Base-by-base conservation (phyloP, 352 stramenopile species). In the Phytophthora idaei region DNA sequence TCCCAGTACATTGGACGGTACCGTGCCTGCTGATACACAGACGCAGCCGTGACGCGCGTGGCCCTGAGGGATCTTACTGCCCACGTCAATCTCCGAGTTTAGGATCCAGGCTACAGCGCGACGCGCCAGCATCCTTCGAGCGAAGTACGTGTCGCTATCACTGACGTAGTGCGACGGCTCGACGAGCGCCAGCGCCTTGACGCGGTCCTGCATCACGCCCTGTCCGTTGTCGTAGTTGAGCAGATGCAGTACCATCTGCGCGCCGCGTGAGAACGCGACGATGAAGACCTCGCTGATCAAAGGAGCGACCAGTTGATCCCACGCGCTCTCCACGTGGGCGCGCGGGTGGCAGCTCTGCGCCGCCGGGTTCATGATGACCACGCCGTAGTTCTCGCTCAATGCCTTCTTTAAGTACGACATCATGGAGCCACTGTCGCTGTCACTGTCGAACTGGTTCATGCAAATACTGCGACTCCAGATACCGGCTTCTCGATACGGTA, bases 391-490 rank as follows among this genome's bases (percentile, higher is more conserved):
- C 57, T 95, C 87, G n/a, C 71, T 63, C 34, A 94, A 54, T 17
- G 87, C 87, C 58, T 95, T 95, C 51, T 83, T 83, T 1, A 95
- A 65, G 53, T 95, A 95, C 29, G 77, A 70, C 56, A 94, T 55
- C 87, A 95, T 95, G 1, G 82, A 90, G 41, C 87, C 87, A 45
- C 73, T 89, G 37, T 87, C 80, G 51, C 89, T 81, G 49, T 65
- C 73, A 45, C 74, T 74, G 48, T 78, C 73, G 27, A 77, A 74
- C 49, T 90, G 79, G 58, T 87, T 79, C 78, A 94, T 90, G 71
- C 80, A 91, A 67, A 95, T 95, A 39, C 84, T 93, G 29, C 87
- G 74, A 45, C 78, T 90, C 87, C 87, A 95, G 51, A 95, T 90
- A n/a, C 87, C 85, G 39, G 87, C 85, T 55, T 95, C 85, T 41